A percentile compares a stretch with the other conserved stretches of the same genome.
Conservation (phyloP, 768 basidiomycete genomes). For the Kwoniella shandongensis region DNA sequence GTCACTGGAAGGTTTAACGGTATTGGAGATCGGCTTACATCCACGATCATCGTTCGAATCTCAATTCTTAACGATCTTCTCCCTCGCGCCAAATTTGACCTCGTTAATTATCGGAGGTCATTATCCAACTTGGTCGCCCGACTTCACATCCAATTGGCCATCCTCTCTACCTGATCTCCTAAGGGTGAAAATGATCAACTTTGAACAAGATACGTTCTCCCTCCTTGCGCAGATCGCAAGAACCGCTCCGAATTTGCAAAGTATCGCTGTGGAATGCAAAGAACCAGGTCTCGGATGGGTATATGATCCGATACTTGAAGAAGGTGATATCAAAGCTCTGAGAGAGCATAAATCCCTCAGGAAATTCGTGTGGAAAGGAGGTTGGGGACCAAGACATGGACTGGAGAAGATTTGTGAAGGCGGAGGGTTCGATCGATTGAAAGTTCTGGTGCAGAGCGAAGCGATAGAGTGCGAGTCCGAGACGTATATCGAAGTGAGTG, state of each 20-base stretch:
- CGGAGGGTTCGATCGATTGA: constrained; percentile 4
- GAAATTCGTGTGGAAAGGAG: constrained; percentile 10
- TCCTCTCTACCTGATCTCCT: neutral
- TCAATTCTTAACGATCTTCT: no score
- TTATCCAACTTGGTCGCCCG: no score
- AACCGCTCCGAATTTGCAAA: neutral
- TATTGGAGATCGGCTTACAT: no score
- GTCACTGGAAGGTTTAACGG: no score
- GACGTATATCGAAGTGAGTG: constrained; percentile 22
- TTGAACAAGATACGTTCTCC: neutral
- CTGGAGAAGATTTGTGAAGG: constrained; percentile 11
- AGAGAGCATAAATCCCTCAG: neutral
- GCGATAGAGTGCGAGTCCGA: constrained; percentile 17
- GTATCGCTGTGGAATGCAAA: neutral
- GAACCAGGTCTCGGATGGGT: neutral
- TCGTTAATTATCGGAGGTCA: no score
- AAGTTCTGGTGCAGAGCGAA: constrained; percentile 9
- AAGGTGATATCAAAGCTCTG: neutral
- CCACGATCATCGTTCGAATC: no score
- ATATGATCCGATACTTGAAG: neutral
- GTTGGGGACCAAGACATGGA: constrained; percentile 1
- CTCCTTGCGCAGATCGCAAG: neutral
- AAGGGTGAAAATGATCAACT: neutral
- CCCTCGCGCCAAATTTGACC: no score
- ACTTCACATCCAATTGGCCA: no score